Evolutionary conservation across 2,329 filamentous ascomycete genomes (phyloP).

Genomic region (Cordyceps cateniannulata): DNA sequence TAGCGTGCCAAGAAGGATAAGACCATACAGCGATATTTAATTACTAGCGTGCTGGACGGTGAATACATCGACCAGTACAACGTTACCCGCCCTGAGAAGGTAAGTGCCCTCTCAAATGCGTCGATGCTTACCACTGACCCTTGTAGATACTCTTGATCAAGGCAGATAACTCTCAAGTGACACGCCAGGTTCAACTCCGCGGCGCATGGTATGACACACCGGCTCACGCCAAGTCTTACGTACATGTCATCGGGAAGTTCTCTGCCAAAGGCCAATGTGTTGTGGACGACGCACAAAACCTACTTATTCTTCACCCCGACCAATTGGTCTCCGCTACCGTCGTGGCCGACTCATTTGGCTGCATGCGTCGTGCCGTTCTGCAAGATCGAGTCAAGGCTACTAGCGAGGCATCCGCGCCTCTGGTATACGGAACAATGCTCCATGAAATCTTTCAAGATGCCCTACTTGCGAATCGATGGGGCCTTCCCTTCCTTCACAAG

Average conservation of each 20-base stretch:
- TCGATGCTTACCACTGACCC: slow-evolving; percentile 14
- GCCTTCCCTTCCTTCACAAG: slow-evolving; percentile 55
- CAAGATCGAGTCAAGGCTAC: slow-evolving; percentile 94
- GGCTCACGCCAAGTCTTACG: slow-evolving; percentile 65
- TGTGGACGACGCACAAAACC: slow-evolving; percentile 73
- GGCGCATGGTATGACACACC: slow-evolving; percentile 83
- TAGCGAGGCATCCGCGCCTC: slow-evolving; percentile 67
- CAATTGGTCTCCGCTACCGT: slow-evolving; percentile 93
- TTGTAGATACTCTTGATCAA: slow-evolving; percentile 71
- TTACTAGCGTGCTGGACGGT: slow-evolving; percentile 66
- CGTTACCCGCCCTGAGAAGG: slow-evolving; percentile 62
- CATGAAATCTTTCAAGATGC: slow-evolving; percentile 95
- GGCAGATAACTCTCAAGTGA: slow-evolving; percentile 62
- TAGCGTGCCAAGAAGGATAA: slow-evolving; percentile 62
- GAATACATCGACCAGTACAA: slow-evolving; percentile 61
- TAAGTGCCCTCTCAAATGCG: slow-evolving; percentile 29
- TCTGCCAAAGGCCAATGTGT: slow-evolving; percentile 64
- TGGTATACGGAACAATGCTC: slow-evolving; percentile 88
- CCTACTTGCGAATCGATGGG: slow-evolving; percentile 77
- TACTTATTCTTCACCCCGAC: slow-evolving; percentile 89
- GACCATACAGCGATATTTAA: slow-evolving; percentile 80
- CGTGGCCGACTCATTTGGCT: slow-evolving; percentile 93
- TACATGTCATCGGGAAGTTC: slow-evolving; percentile 82
- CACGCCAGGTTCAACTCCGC: slow-evolving; percentile 67
- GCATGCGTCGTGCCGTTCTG: slow-evolving; percentile 81